Base-by-base conservation (phyloP, 78 protist species). In the Polysphondylium violaceum region DNA sequence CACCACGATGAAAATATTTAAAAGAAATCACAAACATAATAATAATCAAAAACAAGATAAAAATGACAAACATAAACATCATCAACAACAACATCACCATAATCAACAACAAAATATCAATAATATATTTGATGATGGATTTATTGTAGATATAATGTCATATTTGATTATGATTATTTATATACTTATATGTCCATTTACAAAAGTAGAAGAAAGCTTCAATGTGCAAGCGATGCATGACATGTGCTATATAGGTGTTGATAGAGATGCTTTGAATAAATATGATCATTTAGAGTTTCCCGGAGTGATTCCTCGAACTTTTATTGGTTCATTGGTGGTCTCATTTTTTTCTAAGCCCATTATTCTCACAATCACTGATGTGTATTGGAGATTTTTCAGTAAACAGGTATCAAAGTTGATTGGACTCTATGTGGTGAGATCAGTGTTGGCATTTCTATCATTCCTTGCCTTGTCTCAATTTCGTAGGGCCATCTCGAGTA, bases 201-300 rank as follows among this genome's bases (percentile, higher is more conserved):
- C 97, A 9, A 96, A 98, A 74, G 99, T 98, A 11, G 99, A 98
- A 81, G 99, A 98, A 64, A 65, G 93, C 53, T 98, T 98, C 79
- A 93, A 94, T 88, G 1, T 95, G 59, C 99, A 98, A 60, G 99
- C 99, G 3, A 79, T 53, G 19, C 98, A 98, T 74, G 99, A 98
- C 55, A 17, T 97, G 2, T 51, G 97, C 31, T 88, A 27, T 88
- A 88, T 73, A 44, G 43, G 68, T 8, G 29, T 25, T 29, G 51
- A 35, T 25, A 47, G 53, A 47, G 53, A 47, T 7, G 23, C 7
- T 14, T 21, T 91, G 14, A 40, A 40, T 2, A 50, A 56, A 43
- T 98, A 94, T 68, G 99, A 98, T 68, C 98, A 98, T 69, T 41
- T 58, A 31, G 94, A 65, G 11, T 98, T 96, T 51, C 96, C 97